Evolutionary conservation across 805 yeast species (phyloP).

Genomic region (Candida multigemmis): DNA sequence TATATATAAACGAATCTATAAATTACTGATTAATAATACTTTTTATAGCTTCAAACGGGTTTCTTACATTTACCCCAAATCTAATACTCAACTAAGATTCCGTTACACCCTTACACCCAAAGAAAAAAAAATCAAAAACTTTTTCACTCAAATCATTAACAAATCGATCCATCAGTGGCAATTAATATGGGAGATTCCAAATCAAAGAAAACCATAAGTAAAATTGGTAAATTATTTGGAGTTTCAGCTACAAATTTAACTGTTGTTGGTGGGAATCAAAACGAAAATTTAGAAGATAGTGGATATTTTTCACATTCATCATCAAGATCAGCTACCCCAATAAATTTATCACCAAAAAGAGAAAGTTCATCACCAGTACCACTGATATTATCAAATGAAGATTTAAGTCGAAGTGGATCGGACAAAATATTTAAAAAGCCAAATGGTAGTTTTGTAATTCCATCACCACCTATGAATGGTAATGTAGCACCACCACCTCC

Average conservation of each 20-base stretch:
- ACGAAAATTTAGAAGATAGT: not conserved
- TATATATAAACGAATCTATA: not conserved
- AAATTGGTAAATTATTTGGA: constrained; percentile 13
- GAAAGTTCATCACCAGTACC: not conserved
- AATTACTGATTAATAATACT: not conserved
- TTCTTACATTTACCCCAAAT: too few species aligned
- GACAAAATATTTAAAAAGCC: not conserved
- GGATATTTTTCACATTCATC: not conserved
- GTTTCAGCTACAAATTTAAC: constrained; percentile 8
- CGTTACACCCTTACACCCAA: too few species aligned
- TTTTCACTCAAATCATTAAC: too few species aligned
- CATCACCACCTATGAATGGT: not conserved
- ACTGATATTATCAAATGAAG: too few species aligned
- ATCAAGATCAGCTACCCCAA: not conserved
- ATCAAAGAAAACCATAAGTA: constrained; percentile 10
- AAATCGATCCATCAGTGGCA: too few species aligned
- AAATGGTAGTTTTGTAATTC: not conserved
- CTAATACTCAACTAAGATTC: too few species aligned
- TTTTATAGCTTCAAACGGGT: constrained; percentile 1
- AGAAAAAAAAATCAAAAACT: too few species aligned
- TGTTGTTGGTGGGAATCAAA: not conserved
- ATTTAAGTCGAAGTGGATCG: not conserved
- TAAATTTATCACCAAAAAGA: not conserved
- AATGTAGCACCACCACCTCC: not conserved
- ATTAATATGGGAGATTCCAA: too few species aligned